These are phyloP conservation scores for Verticillium albo-atrum DNA, from an alignment of 2,329 filamentous ascomycete species.

Conservation along the genomic window DNA sequence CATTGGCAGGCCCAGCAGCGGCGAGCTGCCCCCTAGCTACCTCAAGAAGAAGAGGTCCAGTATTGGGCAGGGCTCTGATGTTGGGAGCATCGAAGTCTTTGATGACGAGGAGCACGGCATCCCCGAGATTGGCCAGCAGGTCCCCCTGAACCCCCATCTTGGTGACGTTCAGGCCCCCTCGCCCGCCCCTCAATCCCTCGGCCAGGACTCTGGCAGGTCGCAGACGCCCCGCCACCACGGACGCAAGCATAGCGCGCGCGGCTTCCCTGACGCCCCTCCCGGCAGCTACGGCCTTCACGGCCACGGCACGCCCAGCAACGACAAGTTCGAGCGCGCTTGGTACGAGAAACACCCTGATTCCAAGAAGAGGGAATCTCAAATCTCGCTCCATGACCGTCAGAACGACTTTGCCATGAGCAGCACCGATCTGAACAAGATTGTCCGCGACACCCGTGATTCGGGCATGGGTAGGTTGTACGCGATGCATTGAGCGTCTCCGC, in stretches of 20 bases:
- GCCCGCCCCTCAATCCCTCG: conserved; percentile 53
- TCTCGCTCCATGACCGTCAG: conserved; percentile 49
- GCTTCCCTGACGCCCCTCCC: conserved; percentile 66
- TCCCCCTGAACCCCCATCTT: conserved; percentile 89
- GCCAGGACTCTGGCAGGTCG: conserved; percentile 23
- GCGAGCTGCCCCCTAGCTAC: conserved; percentile 47
- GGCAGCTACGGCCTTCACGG: conserved; percentile 93
- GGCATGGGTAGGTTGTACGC: conserved; percentile 41
- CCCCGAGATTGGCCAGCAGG: conserved; percentile 84
- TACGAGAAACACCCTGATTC: conserved; percentile 88
- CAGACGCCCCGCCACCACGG: conserved; percentile 51
- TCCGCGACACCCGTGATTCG: conserved; percentile 61
- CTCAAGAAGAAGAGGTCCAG: conserved; percentile 63
- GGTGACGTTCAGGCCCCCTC: conserved; percentile 96
- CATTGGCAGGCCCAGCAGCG: conserved; percentile 63
- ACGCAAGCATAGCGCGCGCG: conserved; percentile 68
- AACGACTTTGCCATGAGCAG: conserved; percentile 82
- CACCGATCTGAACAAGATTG: conserved; percentile 85
- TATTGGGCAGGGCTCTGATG: conserved; percentile 47
- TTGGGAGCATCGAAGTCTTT: conserved; percentile 13
- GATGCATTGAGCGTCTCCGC: not conserved
- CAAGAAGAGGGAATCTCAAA: conserved; percentile 66
- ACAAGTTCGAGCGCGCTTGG: conserved; percentile 87
- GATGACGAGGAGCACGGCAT: conserved; percentile 78
- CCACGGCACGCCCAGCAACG: conserved; percentile 63